Conservation (phyloP, 1,284 basidiomycete species). For the Cutaneotrichosporon cavernicola region DNA sequence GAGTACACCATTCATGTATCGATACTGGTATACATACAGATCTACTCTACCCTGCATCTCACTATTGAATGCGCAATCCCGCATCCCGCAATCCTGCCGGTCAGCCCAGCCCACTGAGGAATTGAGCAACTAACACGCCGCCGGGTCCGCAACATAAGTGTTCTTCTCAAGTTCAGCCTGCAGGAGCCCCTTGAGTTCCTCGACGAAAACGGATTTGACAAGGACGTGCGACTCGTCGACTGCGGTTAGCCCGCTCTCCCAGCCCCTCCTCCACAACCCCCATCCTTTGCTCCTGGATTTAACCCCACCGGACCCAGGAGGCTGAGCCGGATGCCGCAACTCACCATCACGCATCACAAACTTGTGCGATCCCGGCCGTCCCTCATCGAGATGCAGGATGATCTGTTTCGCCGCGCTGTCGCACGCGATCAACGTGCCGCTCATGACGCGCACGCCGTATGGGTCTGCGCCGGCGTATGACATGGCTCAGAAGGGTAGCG, state of each 20-base stretch:
- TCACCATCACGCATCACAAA: slow-evolving; percentile 44
- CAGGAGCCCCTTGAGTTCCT: slow-evolving; percentile 39
- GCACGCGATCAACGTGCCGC: slow-evolving; percentile 28
- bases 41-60: too few relatives aligned
- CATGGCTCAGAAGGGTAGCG: not conserved
- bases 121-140: not conserved
- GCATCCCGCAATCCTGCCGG: not conserved
- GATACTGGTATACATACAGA: too few relatives aligned
- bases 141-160: slow-evolving; percentile 44
- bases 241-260: slow-evolving; percentile 15
- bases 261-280: too few relatives aligned
- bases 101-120: not conserved
- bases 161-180: slow-evolving; percentile 51
- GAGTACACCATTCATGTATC: too few relatives aligned
- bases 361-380: slow-evolving; percentile 37
- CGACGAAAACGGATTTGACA: slow-evolving; percentile 40
- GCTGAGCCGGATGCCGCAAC: slow-evolving; percentile 23
- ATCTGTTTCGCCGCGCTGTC: slow-evolving; percentile 52
- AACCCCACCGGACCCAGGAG: not conserved
- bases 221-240: slow-evolving; percentile 48
- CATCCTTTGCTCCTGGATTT: too few relatives aligned
- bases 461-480: slow-evolving; percentile 20
- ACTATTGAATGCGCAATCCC: not conserved
- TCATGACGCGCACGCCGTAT: slow-evolving; percentile 25
- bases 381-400: slow-evolving; percentile 41